Percentiles rank a stretch among this genome's conserved stretches.
phyloP scores from a whole-genome alignment of 108 stramenopile genomes.

The Aurantiochytrium sp. region DNA sequence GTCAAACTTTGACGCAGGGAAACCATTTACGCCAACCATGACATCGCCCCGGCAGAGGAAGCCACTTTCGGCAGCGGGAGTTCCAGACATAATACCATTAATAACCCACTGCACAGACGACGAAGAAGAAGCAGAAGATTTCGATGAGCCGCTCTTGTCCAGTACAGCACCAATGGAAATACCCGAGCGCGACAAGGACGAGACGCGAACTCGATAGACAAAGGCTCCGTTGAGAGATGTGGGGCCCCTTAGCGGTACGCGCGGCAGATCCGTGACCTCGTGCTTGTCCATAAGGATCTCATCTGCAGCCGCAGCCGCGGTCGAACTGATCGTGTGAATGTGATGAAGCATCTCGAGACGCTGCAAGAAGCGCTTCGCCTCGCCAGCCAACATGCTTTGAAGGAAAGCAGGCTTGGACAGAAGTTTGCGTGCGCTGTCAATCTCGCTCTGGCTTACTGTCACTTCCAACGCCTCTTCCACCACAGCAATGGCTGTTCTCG shows the following conservation, averaged over 20 bases:
- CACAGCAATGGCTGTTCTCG: neutral
- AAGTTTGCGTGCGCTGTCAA: neutral
- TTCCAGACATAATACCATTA: neutral
- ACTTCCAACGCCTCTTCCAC: neutral
- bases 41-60: neutral
- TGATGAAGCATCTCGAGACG: neutral
- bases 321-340: neutral
- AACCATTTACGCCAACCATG: neutral
- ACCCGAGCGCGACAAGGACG: neutral
- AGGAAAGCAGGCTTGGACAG: neutral
- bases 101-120: neutral
- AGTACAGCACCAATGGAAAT: neutral
- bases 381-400: neutral
- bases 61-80: neutral
- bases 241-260: neutral
- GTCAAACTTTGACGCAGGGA: neutral
- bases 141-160: neutral
- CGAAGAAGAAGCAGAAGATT: too few relatives aligned
- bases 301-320: neutral
- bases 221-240: neutral
- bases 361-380: neutral
- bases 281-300: neutral
- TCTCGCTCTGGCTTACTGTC: neutral
- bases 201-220: neutral
- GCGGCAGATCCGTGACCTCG: neutral